Conservation (phyloP, 495 filamentous ascomycete genomes). For the Monascus purpureus region DNA sequence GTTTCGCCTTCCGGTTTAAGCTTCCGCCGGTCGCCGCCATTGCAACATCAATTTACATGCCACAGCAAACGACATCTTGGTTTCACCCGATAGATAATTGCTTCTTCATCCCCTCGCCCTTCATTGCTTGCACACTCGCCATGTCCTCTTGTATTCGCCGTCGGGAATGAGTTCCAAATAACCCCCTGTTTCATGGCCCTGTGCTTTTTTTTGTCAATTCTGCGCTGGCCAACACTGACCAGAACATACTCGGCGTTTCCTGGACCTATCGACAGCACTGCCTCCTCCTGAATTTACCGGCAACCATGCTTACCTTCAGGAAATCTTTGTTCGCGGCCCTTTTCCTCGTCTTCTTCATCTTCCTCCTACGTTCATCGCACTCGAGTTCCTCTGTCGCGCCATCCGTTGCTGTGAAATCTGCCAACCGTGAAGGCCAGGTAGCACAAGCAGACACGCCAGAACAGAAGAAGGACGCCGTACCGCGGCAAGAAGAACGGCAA, state of each 20-base stretch:
- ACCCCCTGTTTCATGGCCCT: no score
- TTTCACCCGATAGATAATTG: not conserved
- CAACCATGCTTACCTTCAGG: conserved; percentile 52
- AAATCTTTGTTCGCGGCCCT: conserved; percentile 56
- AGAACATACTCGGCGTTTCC: no score
- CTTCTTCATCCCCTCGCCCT: not conserved
- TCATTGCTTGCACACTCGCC: not conserved
- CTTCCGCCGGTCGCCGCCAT: no score
- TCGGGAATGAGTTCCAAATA: not conserved
- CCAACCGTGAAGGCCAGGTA: conserved; percentile 8
- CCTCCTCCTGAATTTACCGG: no score
- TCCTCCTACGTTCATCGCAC: conserved; percentile 55
- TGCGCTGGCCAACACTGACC: not conserved
- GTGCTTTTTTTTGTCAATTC: not conserved
- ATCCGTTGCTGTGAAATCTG: conserved; percentile 4
- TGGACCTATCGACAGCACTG: no score
- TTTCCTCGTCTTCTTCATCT: conserved; percentile 53
- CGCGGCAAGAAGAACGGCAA: conserved; percentile 1
- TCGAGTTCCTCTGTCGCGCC: conserved; percentile 12
- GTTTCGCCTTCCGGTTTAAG: no score
- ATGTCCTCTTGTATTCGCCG: not conserved
- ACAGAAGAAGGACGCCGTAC: conserved; percentile 6
- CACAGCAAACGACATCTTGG: no score
- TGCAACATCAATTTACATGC: no score
- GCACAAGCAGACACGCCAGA: conserved; percentile 2